Evolutionary conservation across 2,329 filamentous ascomycete genomes (phyloP).

Genomic region (Trichoderma simmonsii): DNA sequence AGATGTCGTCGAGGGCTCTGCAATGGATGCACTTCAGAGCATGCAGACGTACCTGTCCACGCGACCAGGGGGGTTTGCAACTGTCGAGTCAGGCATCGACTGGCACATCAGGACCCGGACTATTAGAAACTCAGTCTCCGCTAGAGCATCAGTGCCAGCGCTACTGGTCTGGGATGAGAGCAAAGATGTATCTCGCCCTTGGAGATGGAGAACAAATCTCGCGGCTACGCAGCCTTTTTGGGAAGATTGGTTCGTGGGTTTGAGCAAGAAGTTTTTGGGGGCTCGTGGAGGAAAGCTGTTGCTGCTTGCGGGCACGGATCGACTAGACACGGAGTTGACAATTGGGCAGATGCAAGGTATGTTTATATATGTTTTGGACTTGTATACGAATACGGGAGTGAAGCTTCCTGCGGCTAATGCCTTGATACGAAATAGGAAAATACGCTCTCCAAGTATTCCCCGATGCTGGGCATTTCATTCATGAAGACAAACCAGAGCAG

Average conservation of each 20-base stretch:
- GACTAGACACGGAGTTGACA: constrained; percentile 85
- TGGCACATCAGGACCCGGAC: constrained; percentile 93
- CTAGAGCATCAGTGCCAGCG: constrained; percentile 80
- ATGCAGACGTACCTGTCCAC: constrained; percentile 91
- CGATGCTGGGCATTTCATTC: constrained; percentile 93
- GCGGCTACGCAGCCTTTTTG: constrained; percentile 83
- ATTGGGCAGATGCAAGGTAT: constrained; percentile 96
- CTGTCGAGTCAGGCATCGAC: constrained; percentile 75
- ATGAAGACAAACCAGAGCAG: constrained; percentile 91
- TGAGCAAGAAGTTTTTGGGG: constrained; percentile 83
- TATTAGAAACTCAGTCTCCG: constrained; percentile 78
- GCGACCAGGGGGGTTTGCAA: constrained; percentile 74
- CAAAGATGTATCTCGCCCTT: constrained; percentile 46
- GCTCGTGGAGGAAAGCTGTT: constrained; percentile 81
- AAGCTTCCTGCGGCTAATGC: neutral
- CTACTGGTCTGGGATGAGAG: constrained; percentile 57
- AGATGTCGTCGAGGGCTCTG: constrained; percentile 93
- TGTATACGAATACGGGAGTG: neutral
- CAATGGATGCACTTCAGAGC: constrained; percentile 88
- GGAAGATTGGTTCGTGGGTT: constrained; percentile 87
- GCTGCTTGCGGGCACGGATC: constrained; percentile 82
- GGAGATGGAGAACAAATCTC: constrained; percentile 85
- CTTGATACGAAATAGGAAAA: constrained; percentile 57
- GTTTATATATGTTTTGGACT: constrained; percentile 12
- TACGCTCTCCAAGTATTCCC: constrained; percentile 94